These are phyloP conservation scores for Knufia petricola DNA, from an alignment of 2,329 filamentous ascomycete genomes.

Conservation along the genomic window DNA sequence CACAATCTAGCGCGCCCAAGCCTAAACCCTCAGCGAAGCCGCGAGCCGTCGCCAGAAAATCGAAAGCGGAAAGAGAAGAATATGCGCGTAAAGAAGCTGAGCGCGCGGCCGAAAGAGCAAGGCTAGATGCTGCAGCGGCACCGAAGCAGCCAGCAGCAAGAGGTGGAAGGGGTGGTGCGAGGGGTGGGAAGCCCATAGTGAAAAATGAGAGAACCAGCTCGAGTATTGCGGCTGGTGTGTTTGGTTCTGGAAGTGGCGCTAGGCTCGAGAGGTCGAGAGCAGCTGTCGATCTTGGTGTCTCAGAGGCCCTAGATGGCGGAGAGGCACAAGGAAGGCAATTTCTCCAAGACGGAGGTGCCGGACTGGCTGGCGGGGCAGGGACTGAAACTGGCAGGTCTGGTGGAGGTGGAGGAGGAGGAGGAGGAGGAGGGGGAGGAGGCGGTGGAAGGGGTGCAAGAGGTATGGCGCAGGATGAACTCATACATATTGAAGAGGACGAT, in stretches of 20 bases:
- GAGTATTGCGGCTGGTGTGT: conserved; percentile 14
- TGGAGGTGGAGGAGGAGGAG: no score
- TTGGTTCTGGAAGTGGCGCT: conserved; percentile 15
- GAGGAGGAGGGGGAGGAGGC: conserved; percentile 25
- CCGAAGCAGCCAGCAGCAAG: background rate
- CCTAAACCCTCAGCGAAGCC: background rate
- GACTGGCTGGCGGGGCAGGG: conserved; percentile 20
- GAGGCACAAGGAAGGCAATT: conserved; percentile 25
- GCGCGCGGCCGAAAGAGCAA: conserved; percentile 15
- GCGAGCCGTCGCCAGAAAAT: conserved; percentile 13
- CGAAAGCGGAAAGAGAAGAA: conserved; percentile 22
- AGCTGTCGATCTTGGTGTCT: conserved; percentile 24
- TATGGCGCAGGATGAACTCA: conserved; percentile 22
- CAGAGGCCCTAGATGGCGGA: conserved; percentile 25
- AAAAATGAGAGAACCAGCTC: conserved; percentile 9
- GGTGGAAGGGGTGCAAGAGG: conserved; percentile 21
- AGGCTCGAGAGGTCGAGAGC: conserved; percentile 11
- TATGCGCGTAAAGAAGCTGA: conserved; percentile 22
- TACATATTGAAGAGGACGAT: conserved; percentile 39
- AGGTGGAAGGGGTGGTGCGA: conserved; percentile 13
- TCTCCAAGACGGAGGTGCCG: conserved; percentile 16
- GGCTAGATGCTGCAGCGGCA: conserved; percentile 11
- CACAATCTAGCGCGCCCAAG: background rate
- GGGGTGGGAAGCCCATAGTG: conserved; percentile 4
- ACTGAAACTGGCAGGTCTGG: conserved; percentile 21